Conservation (phyloP, 2,329 filamentous ascomycete genomes). For the Raffaelea arxii region DNA sequence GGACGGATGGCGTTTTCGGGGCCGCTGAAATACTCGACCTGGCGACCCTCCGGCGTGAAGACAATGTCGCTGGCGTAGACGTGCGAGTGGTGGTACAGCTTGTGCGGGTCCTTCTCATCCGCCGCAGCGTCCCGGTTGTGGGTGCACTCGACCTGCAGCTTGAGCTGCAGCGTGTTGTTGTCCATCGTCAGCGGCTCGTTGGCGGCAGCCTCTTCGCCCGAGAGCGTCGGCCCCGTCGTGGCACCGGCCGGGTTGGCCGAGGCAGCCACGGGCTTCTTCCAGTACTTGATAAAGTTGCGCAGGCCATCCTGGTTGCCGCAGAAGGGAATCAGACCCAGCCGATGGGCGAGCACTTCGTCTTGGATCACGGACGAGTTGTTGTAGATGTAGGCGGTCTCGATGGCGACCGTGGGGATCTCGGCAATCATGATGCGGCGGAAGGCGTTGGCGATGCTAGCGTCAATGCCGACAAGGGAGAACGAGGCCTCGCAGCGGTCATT, state of each 20-base stretch:
- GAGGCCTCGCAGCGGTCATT: conserved; percentile 68
- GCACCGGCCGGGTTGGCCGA: conserved; percentile 30
- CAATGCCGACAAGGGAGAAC: conserved; percentile 86
- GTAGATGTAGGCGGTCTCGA: conserved; percentile 85
- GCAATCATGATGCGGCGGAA: conserved; percentile 93
- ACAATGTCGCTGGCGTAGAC: conserved; percentile 70
- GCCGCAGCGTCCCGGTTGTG: conserved; percentile 63
- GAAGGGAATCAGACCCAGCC: conserved; percentile 84
- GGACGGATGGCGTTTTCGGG: conserved; percentile 61
- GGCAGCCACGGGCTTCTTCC: conserved; percentile 56
- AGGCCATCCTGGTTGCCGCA: conserved; percentile 70
- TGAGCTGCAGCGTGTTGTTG: conserved; percentile 78
- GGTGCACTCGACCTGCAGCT: conserved; percentile 69
- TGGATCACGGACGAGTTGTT: conserved; percentile 98
- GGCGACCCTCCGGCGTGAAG: conserved; percentile 67
- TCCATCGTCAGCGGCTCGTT: conserved; percentile 49
- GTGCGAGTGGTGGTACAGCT: conserved; percentile 78
- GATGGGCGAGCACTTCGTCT: conserved; percentile 88
- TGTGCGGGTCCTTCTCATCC: conserved; percentile 69
- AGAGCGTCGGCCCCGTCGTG: conserved; percentile 29
- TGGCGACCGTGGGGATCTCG: conserved; percentile 88
- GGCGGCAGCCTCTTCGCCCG: conserved; percentile 29
- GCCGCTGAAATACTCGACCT: conserved; percentile 59
- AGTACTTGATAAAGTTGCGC: conserved; percentile 70
- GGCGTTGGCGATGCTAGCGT: conserved; percentile 90